Conservation (phyloP, 306 rosid species). For the Dalbergia oliveri region DNA sequence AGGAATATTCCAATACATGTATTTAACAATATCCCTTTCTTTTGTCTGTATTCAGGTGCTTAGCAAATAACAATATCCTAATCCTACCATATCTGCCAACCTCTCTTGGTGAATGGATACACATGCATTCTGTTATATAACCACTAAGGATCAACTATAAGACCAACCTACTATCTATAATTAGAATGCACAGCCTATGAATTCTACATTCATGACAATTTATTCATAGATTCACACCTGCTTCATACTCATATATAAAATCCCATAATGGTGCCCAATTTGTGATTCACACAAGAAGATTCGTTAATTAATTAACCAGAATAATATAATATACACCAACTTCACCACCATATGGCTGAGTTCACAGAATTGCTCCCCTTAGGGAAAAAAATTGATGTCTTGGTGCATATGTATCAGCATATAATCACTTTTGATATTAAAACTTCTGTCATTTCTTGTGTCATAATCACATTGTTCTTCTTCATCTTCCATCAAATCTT, state of each 20-base stretch:
- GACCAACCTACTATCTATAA: constrained; percentile 7
- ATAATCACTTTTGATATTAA: constrained; percentile 36
- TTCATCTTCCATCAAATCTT: constrained; percentile 51
- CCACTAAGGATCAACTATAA: not conserved
- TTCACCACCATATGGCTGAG: constrained; percentile 27
- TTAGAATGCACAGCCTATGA: constrained; percentile 35
- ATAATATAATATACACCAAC: not conserved
- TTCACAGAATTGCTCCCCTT: constrained; percentile 42
- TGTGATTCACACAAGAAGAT: constrained; percentile 10
- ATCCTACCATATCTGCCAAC: constrained; percentile 21
- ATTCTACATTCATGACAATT: not conserved
- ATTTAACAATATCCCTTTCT: too few relatives aligned
- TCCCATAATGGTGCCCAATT: not conserved
- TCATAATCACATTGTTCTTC: constrained; percentile 29
- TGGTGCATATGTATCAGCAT: constrained; percentile 22
- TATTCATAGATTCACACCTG: not conserved
- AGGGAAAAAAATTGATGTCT: constrained; percentile 28
- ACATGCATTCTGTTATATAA: not conserved
- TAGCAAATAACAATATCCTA: not conserved
- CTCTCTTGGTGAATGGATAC: not conserved
- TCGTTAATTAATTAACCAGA: not conserved
- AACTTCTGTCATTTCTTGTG: not conserved
- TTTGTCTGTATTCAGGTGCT: not conserved
- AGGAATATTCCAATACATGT: too few relatives aligned
- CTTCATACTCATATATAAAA: constrained; percentile 12